Base-by-base conservation (phyloP, 1,284 basidiomycete species). In the Tylopilus orsonianus region DNA sequence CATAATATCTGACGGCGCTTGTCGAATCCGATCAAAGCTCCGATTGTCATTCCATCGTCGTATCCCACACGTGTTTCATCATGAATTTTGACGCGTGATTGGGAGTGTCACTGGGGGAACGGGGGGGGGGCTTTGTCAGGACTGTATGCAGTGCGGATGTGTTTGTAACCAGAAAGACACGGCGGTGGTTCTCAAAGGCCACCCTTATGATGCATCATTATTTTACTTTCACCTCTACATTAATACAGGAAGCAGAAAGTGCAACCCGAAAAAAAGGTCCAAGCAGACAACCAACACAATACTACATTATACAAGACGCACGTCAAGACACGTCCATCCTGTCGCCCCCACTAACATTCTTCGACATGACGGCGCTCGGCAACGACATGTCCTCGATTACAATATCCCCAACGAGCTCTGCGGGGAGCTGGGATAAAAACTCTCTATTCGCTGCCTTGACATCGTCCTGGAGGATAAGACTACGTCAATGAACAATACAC, bases 401-500 rank as follows among this genome's bases (percentile, higher is more conserved):
- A 26, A 63, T 63, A 19, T 64, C 58, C 14, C 29, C 51, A 26
- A 64, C 64, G 8, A 64, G 54, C 24, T 67, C 66, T n/a, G 49
- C 41, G 1, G 56, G 62, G 18, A 64, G 61, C 18, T 64, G 62
- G 2, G 65, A 64, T 14, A 67, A 44, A 48, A 64, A 64, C 19
- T 54, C 64, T 34, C 45, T 54, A 41, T 64, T 64, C n/a, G 61
- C 59, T 8, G 40, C 38, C 27, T 43, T 55, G 20, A 64, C 62
- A 18, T 64, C 60, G 20, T 67, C 66, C 62, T 64, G 24, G 20
- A 10, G 12, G 2, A 3, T 20, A 4, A 18, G 10, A 8, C 3
- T 13, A n/a, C 16, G 6, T 56, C 50, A 56, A 39, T 16, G 16
- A 19, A 39, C 8, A n/a, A 36, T 32, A 40, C 27, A 35, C 12